Evolutionary conservation across 352 stramenopile genomes (phyloP).

Genomic region (Phytophthora tentaculata): DNA sequence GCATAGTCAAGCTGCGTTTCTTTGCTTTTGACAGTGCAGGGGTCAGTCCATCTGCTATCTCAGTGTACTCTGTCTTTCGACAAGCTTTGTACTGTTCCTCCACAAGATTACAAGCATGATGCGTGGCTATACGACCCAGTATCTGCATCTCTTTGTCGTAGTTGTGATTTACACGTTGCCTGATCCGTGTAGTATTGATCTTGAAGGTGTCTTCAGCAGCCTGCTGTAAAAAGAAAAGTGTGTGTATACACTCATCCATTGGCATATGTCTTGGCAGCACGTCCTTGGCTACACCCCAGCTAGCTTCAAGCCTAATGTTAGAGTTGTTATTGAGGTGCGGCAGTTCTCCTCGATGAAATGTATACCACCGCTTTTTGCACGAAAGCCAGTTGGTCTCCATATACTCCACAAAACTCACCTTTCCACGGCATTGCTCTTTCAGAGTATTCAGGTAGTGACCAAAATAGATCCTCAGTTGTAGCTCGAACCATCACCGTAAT

Average conservation of each 20-base stretch:
- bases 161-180: background rate
- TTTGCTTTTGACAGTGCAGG: too few species aligned
- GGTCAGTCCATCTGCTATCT: too few species aligned
- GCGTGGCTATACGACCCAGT: background rate
- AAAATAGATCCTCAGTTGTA: background rate
- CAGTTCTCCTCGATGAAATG: slow-evolving; percentile 1
- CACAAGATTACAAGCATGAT: slow-evolving; percentile 3
- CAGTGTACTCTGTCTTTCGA: too few species aligned
- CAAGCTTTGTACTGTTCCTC: too few species aligned
- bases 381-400: slow-evolving; percentile 6
- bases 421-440: background rate
- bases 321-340: slow-evolving; percentile 21
- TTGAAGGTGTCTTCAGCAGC: slow-evolving; percentile 1
- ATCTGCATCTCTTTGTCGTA: slow-evolving; percentile 7
- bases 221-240: slow-evolving; percentile 6
- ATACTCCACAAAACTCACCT: background rate
- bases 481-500: slow-evolving; percentile 9
- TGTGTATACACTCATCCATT: slow-evolving; percentile 7
- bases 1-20: too few species aligned
- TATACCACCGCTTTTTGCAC: background rate
- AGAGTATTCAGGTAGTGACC: background rate
- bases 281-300: slow-evolving; percentile 9
- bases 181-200: background rate
- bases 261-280: background rate
- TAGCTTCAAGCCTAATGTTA: slow-evolving; percentile 8